Conservation (phyloP, 768 basidiomycete genomes). For the Strobilomyces dryophilus region DNA sequence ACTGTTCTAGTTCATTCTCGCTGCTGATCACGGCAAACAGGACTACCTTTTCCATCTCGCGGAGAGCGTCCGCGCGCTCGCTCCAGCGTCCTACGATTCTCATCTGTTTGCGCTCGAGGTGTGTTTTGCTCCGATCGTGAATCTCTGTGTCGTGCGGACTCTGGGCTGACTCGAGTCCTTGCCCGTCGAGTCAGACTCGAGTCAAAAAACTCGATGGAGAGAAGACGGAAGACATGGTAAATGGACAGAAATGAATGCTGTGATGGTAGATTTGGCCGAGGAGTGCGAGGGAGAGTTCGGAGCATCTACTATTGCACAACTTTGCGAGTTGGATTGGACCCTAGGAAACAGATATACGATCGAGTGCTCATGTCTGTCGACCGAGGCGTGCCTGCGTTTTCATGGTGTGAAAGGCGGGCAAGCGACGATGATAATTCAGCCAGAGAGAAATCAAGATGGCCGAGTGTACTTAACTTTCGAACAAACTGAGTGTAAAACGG, state of each 20-base stretch:
- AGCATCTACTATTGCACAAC: too few species aligned
- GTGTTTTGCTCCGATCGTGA: conserved; percentile 7
- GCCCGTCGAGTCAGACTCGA: background rate
- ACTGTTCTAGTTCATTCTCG: too few species aligned
- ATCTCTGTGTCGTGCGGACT: background rate
- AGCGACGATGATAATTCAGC: too few species aligned
- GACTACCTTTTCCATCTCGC: conserved; percentile 85
- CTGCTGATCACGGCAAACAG: conserved; percentile 35
- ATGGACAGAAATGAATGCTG: background rate
- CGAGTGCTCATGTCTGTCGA: too few species aligned
- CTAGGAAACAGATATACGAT: too few species aligned
- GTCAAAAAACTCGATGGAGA: background rate
- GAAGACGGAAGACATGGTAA: background rate
- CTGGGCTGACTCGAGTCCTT: background rate
- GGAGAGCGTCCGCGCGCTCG: conserved; percentile 66
- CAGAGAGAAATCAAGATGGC: too few species aligned
- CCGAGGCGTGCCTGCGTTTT: too few species aligned
- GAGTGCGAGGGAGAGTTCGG: background rate
- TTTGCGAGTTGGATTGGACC: too few species aligned
- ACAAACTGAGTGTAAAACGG: too few species aligned
- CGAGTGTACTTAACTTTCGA: too few species aligned
- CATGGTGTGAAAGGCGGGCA: too few species aligned
- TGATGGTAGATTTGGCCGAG: background rate
- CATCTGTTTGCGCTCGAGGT: conserved; percentile 80
- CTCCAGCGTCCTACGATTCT: conserved; percentile 69